Percentiles rank a stretch among this genome's conserved stretches.
phyloP scores from a whole-genome alignment of 2,329 filamentous ascomycete species.

The Colletotrichum echinochloae region DNA sequence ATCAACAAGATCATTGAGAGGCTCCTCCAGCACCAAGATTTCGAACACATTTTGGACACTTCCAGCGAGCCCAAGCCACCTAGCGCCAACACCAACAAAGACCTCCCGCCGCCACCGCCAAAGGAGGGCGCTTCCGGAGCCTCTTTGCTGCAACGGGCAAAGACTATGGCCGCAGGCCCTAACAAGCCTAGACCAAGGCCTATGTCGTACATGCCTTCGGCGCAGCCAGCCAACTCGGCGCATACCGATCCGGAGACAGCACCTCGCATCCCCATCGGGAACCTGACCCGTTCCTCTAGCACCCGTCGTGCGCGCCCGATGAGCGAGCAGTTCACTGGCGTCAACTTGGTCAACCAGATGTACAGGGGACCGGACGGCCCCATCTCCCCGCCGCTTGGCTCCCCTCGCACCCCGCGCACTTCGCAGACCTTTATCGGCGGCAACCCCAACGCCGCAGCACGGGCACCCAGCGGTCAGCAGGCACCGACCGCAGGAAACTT shows the following conservation, averaged over 20 bases:
- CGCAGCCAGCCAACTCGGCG: conserved; percentile 51
- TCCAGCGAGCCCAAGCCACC: conserved; percentile 60
- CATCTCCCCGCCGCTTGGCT: conserved; percentile 68
- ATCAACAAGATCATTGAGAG: conserved; percentile 99
- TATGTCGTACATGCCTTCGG: conserved; percentile 66
- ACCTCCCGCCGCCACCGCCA: conserved; percentile 83
- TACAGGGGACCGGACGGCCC: conserved; percentile 79
- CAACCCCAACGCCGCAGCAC: conserved; percentile 64
- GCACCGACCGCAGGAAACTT: conserved; percentile 70
- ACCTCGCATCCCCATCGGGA: conserved; percentile 79
- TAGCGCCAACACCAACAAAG: conserved; percentile 76
- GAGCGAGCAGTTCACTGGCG: conserved; percentile 72
- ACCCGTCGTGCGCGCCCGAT: conserved; percentile 68
- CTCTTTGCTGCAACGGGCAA: conserved; percentile 71
- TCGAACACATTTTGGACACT: conserved; percentile 91
- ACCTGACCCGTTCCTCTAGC: conserved; percentile 64
- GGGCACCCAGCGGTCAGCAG: conserved; percentile 63
- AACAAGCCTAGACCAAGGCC: conserved; percentile 64
- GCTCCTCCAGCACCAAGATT: conserved; percentile 92
- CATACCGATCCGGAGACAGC: conserved; percentile 78
- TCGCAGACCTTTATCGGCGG: conserved; percentile 74
- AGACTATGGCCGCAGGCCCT: conserved; percentile 66
- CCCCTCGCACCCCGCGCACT: conserved; percentile 71
- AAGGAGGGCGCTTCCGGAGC: conserved; percentile 60
- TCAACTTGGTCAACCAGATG: conserved; percentile 87